phyloP scores from a whole-genome alignment of 2,329 filamentous ascomycete species.

The Talaromyces sp. region DNA sequence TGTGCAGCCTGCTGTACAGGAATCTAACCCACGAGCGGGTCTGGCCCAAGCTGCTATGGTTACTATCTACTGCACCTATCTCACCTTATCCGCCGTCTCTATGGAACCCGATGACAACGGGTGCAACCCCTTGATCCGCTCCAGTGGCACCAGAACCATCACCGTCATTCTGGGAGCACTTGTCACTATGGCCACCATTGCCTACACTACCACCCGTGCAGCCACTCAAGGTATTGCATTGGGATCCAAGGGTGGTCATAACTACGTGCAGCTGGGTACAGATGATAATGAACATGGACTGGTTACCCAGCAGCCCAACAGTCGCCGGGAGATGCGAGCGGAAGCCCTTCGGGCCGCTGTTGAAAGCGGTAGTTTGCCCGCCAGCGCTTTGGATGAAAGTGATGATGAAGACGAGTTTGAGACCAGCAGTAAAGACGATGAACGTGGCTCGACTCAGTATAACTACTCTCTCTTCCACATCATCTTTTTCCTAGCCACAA shows the following conservation, averaged over 20 bases:
- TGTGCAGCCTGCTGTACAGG: constrained; percentile 86
- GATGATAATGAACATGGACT: constrained; percentile 81
- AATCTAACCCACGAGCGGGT: constrained; percentile 88
- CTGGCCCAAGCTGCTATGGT: constrained; percentile 98
- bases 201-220: constrained; percentile 94
- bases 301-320: constrained; percentile 79
- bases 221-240: constrained; percentile 78
- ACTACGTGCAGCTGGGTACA: constrained; percentile 63
- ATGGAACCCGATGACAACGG: constrained; percentile 96
- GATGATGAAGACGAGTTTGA: constrained; percentile 66
- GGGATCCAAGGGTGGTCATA: constrained; percentile 54
- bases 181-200: constrained; percentile 94
- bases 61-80: constrained; percentile 95
- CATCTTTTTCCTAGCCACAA: constrained; percentile 95
- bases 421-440: constrained; percentile 76
- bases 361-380: constrained; percentile 87
- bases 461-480: constrained; percentile 95
- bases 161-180: constrained; percentile 91
- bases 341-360: constrained; percentile 90
- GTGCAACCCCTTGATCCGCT: constrained; percentile 87
- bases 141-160: constrained; percentile 83
- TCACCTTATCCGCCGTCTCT: constrained; percentile 96
- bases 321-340: constrained; percentile 85
- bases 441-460: constrained; percentile 87
- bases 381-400: constrained; percentile 79